Evolutionary conservation across 495 filamentous ascomycete genomes (phyloP), one percentile per base, ranked within the genome.

Genomic region (Hypoxylon fuscum): DNA sequence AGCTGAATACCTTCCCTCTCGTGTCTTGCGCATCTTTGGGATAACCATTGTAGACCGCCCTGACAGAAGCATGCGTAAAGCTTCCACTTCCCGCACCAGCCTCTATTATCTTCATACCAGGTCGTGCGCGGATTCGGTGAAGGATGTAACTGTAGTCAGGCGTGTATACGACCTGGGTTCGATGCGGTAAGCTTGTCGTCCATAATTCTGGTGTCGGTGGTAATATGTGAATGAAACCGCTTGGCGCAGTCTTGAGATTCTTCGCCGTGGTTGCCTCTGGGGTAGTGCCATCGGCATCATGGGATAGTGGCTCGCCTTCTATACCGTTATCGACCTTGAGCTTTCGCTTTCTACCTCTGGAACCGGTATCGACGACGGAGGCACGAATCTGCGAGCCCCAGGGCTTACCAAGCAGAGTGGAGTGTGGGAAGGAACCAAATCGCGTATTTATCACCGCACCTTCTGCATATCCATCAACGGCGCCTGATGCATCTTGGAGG

Each of bases 111-210:
- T 83, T 83, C 8, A 82, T 84, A 2, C 95, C 96, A 0, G 95
- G 92, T 18, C 90, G 77, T 2, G 88, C 94, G 11, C 91, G 86
- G 44, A 98, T 80, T 42, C 92, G 83, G 70, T 97, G 92, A 18
- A 98, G 83, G 32, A 98, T 88, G 70, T 95, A 98, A 75, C 93
- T 96, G 76, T 96, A 96, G 74, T 98, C 95, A 8, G 96, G 92
- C 1, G 92, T 97, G 70, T 98, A 98, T 61, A 98, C 95, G 44
- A 98, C 94, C 75, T 98, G 95, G 7, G 95, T 98, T 44, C 95
- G 84, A 72, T 98, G 95, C 2, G 93, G 95, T 32, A 98, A 82
- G 32, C 88, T 91, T 21, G 84, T 76, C 0, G 96, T 98, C 95
- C 95, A 98, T 12, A 89, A 79, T 73, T 98, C 95, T 11, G 95